Evolutionary conservation across 139 green algal genomes (phyloP), one percentile per base, ranked within the genome.

Genomic region (Monoraphidium neglectum): DNA sequence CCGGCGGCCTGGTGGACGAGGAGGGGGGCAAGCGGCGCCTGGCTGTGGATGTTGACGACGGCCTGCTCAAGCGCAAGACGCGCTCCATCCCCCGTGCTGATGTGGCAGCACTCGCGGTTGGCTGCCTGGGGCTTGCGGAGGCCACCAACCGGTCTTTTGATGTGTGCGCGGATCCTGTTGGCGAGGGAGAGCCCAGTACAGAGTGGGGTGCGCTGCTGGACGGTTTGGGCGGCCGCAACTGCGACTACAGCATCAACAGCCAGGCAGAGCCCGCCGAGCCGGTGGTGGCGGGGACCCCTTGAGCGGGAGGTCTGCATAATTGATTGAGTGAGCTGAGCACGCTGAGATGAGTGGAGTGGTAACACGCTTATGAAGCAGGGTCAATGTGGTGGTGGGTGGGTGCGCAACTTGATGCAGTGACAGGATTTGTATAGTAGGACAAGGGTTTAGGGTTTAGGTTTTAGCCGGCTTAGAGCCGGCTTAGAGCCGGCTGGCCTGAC

Each of bases 21-120:
- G 36, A 86, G 67, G 92, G 89, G 18, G 91, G 91, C 24, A 51
- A 90, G 70, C 80, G 89, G 53, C 63, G 92, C 76, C 81, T 97
- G 16, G 21, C 91, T 23, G 3, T 97, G 3, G 90, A 79, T n/a
- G 92, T 96, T 32, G 93, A 97, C 69, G 93, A 97, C 80, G 77
- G 78, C 66, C 77, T 97, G 63, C 59, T 94, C 26, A 82, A 81
- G 38, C 35, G 47, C 37, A 67, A 75, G 33, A 59, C 75, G n/a
- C 76, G 81, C 72, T 76, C 53, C 67, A 92, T 97, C 54, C 90
- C 93, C 0, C 85, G 93, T 0, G 93, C 67, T 2, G 93, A 97
- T 76, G 93, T 97, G 53, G 93, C 93, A 56, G 73, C 73, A 15
- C 73, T 79, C 15, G 73, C 73, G 23, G 62, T 79, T 35, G 73